Evolutionary conservation across 164 flowering plant genomes (phyloP).

Genomic region (Stephania japonica): DNA sequence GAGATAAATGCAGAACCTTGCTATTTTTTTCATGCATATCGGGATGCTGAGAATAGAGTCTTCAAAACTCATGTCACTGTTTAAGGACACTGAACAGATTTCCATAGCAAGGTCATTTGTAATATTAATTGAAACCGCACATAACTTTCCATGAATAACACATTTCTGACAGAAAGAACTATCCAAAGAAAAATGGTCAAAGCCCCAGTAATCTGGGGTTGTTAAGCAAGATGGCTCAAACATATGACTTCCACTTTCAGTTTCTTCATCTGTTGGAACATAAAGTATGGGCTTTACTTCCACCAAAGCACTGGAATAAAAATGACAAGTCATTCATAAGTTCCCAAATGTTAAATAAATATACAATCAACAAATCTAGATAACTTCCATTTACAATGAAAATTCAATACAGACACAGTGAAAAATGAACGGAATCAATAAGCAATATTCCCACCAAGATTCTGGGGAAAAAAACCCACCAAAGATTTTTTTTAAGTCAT

Average conservation of each 20-base stretch:
- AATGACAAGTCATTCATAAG: background rate
- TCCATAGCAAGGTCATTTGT: slow-evolving; percentile 34
- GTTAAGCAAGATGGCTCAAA: slow-evolving; percentile 16
- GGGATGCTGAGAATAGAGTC: slow-evolving; percentile 20
- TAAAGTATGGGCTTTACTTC: slow-evolving; percentile 83
- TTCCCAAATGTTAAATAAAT: background rate
- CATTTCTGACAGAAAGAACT: slow-evolving; percentile 61
- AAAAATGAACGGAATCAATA: background rate
- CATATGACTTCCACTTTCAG: slow-evolving; percentile 12
- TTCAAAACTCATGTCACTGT: slow-evolving; percentile 11
- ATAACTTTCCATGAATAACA: slow-evolving; percentile 46
- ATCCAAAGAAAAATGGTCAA: slow-evolving; percentile 56
- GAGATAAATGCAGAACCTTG: slow-evolving; percentile 71
- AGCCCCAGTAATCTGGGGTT: slow-evolving; percentile 40
- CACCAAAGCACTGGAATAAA: slow-evolving; percentile 66
- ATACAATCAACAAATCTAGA: background rate
- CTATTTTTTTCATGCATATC: slow-evolving; percentile 37
- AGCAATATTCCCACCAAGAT: background rate
- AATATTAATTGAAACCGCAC: slow-evolving; percentile 41
- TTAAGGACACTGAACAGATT: slow-evolving; percentile 37
- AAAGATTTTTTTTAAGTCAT: too few species aligned
- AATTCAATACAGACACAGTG: background rate
- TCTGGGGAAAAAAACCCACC: background rate
- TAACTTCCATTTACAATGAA: background rate
- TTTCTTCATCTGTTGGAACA: slow-evolving; percentile 35